Percentiles rank a stretch among this genome's conserved stretches.
These are phyloP conservation scores for Forsythia viridissima DNA, from an alignment of 257 asterid genomes.

Conservation along the genomic window DNA sequence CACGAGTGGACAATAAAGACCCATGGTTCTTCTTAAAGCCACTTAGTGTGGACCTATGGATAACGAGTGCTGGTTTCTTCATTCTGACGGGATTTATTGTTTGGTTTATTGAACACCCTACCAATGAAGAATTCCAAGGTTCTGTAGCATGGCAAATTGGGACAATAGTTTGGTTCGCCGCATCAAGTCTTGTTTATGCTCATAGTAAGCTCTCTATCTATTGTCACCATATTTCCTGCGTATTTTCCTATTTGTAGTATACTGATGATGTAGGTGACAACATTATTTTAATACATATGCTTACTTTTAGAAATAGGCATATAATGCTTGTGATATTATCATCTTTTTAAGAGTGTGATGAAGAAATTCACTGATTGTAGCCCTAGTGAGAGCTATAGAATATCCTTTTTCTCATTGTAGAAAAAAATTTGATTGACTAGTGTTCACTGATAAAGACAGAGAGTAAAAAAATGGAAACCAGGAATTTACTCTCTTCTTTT, in stretches of 20 bases:
- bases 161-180: conserved; percentile 38
- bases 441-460: no score
- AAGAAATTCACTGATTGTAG: no score
- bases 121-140: conserved; percentile 46
- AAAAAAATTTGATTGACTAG: no score
- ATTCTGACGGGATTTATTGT: conserved; percentile 37
- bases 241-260: not conserved
- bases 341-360: no score
- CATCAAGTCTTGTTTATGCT: conserved; percentile 45
- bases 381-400: no score
- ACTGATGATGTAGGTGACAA: not conserved
- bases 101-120: conserved; percentile 48
- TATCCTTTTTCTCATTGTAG: no score
- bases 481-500: no score
- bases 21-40: conserved; percentile 53
- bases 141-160: conserved; percentile 36
- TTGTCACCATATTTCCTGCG: not conserved
- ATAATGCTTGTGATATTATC: not conserved
- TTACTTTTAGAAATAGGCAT: not conserved
- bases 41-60: conserved; percentile 37
- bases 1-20: conserved; percentile 23
- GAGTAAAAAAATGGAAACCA: not conserved
- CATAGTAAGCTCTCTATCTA: conserved; percentile 34
- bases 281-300: not conserved
- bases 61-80: conserved; percentile 28